Percentiles rank a stretch among this genome's conserved stretches.
Conservation (phyloP, 306 rosid genomes). For the Vigna unguiculata region DNA sequence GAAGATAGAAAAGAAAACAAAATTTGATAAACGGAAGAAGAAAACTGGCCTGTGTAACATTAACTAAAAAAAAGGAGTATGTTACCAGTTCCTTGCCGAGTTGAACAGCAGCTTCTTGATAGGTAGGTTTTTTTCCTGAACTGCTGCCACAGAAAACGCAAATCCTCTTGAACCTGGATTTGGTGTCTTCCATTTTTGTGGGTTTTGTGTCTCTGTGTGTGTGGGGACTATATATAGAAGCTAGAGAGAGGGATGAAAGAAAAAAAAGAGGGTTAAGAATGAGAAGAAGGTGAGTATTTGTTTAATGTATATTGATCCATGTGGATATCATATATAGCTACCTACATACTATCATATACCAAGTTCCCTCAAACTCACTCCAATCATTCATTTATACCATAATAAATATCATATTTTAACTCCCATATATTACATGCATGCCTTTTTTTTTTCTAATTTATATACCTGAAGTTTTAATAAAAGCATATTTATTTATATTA, state of each 20-base stretch:
- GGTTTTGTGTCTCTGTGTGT: background rate
- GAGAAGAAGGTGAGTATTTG: conserved; percentile 33
- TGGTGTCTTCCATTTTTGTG: conserved; percentile 67
- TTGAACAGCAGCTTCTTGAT: conserved; percentile 92
- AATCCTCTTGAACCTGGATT: conserved; percentile 87
- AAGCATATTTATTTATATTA: background rate
- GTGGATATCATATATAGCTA: background rate
- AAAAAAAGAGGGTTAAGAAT: conserved; percentile 37
- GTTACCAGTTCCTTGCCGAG: conserved; percentile 88
- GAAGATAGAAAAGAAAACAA: background rate
- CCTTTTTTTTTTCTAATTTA: background rate
- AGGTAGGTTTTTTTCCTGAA: conserved; percentile 89
- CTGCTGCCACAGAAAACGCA: conserved; percentile 99
- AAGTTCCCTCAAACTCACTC: background rate
- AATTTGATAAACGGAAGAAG: background rate
- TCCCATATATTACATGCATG: background rate
- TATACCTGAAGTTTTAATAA: background rate
- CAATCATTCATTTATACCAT: background rate
- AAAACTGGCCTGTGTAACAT: background rate
- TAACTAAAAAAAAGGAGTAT: background rate
- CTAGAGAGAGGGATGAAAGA: background rate
- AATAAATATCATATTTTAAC: background rate
- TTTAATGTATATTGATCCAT: background rate
- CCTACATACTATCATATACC: background rate
- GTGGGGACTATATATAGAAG: background rate